These are phyloP conservation scores for Coleophoma crateriformis DNA, from an alignment of 2,329 filamentous ascomycete genomes.

Conservation along the genomic window DNA sequence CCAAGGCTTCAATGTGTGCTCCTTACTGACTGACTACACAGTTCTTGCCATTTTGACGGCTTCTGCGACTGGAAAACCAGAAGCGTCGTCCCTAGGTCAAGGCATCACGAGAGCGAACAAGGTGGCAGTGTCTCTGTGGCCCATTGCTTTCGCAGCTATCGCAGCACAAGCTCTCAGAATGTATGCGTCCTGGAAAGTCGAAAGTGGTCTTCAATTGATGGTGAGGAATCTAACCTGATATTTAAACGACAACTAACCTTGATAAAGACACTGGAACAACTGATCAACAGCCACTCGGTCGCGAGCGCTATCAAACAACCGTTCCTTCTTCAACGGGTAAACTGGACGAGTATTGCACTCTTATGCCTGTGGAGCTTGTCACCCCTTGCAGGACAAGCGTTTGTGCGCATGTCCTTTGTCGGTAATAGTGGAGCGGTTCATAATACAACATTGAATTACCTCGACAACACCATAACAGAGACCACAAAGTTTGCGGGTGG, in stretches of 20 bases:
- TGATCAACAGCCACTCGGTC: conserved; percentile 5
- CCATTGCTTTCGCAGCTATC: conserved; percentile 7
- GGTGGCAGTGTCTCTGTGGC: conserved; percentile 5
- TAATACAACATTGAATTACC: background rate
- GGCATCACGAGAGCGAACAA: background rate
- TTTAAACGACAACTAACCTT: background rate
- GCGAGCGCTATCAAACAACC: conserved; percentile 8
- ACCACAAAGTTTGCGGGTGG: background rate
- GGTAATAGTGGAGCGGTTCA: background rate
- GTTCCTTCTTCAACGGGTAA: conserved; percentile 5
- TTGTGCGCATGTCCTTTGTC: conserved; percentile 1
- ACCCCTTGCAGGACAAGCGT: conserved; percentile 2
- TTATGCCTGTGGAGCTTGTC: conserved; percentile 5
- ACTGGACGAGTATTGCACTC: conserved; percentile 3
- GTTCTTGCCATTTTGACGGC: too few relatives aligned
- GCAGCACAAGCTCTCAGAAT: conserved; percentile 6
- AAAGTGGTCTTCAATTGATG: conserved; percentile 6
- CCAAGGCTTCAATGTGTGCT: too few relatives aligned
- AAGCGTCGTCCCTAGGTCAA: too few relatives aligned
- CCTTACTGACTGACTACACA: too few relatives aligned
- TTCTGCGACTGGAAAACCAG: too few relatives aligned
- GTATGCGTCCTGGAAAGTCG: conserved; percentile 5
- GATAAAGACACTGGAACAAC: conserved; percentile 5
- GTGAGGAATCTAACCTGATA: background rate
- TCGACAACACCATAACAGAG: background rate